A percentile compares a stretch with the other conserved stretches of the same genome.
phyloP scores from a whole-genome alignment of 345 rosid species.

The Mercurialis annua region DNA sequence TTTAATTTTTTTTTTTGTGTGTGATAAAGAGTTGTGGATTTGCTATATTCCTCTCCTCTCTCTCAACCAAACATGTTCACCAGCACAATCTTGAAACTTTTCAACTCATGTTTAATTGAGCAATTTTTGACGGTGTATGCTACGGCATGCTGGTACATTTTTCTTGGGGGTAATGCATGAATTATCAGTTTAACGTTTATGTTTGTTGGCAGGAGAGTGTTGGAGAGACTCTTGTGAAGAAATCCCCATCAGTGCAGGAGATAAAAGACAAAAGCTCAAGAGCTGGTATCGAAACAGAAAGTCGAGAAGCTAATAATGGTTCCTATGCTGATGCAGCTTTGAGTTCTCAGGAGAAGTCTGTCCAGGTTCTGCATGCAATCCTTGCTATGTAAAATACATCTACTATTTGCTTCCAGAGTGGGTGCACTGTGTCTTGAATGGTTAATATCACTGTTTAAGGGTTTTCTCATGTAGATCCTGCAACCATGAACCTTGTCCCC shows the following conservation, averaged over 20 bases:
- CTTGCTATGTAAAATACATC: slow-evolving; percentile 1
- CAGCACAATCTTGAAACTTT: background rate
- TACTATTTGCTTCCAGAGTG: background rate
- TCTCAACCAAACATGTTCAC: background rate
- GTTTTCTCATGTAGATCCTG: background rate
- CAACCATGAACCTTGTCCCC: background rate
- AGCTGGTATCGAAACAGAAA: slow-evolving; percentile 28
- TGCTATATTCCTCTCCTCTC: background rate
- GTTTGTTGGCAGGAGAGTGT: slow-evolving; percentile 35
- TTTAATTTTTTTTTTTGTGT: background rate
- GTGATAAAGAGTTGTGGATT: too few species aligned
- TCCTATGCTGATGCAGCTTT: slow-evolving; percentile 24
- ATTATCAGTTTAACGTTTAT: background rate
- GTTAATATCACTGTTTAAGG: background rate
- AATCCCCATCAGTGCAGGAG: slow-evolving; percentile 34
- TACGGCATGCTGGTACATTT: background rate
- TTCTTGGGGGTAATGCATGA: background rate
- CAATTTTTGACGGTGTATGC: background rate
- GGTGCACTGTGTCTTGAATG: background rate
- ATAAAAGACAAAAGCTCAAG: slow-evolving; percentile 32
- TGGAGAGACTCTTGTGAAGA: slow-evolving; percentile 32
- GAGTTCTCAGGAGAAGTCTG: slow-evolving; percentile 27
- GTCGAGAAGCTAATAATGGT: slow-evolving; percentile 21
- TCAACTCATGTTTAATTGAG: background rate
- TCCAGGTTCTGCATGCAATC: slow-evolving; percentile 17